Evolutionary conservation across 1,139 yeast species (phyloP).

Genomic region (Blastobotrys buckinghamii): DNA sequence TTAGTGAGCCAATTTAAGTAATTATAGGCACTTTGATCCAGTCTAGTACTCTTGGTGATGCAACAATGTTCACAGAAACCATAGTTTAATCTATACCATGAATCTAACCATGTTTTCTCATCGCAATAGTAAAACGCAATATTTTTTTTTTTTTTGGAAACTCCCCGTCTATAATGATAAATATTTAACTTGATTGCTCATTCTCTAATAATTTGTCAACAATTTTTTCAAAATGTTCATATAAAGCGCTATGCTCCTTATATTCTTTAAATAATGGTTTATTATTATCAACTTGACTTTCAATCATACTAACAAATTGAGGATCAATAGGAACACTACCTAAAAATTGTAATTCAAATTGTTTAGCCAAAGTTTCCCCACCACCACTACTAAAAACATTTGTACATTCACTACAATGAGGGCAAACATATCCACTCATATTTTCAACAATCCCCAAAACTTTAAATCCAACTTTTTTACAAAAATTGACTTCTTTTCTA

Average conservation of each 20-base stretch:
- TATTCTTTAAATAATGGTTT: constrained; percentile 34
- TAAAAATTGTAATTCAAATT: constrained; percentile 57
- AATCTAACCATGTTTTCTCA: no score
- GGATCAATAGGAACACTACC: constrained; percentile 96
- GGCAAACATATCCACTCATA: constrained; percentile 96
- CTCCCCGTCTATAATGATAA: no score
- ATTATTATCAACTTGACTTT: constrained; percentile 39
- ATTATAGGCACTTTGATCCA: no score
- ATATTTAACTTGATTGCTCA: no score
- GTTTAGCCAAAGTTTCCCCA: constrained; percentile 64
- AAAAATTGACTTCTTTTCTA: constrained; percentile 86
- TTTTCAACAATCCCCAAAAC: constrained; percentile 89
- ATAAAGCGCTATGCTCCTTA: constrained; percentile 37
- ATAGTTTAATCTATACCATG: no score
- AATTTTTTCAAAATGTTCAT: constrained; percentile 47
- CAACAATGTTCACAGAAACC: no score
- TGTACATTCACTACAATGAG: constrained; percentile 81
- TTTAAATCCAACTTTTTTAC: constrained; percentile 74
- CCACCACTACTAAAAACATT: constrained; percentile 93
- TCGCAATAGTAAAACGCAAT: no score
- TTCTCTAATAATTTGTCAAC: constrained; percentile 29
- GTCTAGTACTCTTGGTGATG: no score
- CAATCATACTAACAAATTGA: constrained; percentile 76
- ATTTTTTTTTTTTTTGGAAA: background rate
- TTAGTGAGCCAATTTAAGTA: no score